These are phyloP conservation scores for Euphorbia schlechtendalii DNA, from an alignment of 441 rosid species.

Conservation along the genomic window DNA sequence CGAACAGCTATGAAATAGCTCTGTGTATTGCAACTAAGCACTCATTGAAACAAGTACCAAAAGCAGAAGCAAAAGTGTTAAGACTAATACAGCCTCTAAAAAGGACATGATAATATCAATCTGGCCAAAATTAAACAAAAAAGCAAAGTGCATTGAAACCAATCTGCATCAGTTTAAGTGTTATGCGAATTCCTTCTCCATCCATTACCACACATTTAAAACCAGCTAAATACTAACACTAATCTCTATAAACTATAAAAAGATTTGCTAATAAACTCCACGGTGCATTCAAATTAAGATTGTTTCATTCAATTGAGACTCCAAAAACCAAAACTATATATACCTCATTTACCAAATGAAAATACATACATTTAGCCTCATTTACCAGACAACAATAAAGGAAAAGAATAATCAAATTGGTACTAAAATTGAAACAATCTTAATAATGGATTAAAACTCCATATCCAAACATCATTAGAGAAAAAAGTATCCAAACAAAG, in stretches of 20 bases:
- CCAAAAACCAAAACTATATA: no score
- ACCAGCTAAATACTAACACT: no score
- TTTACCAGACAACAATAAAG: no score
- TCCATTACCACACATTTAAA: neutral
- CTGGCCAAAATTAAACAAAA: neutral
- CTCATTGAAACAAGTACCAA: neutral
- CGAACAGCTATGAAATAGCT: neutral
- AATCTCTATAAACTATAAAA: no score
- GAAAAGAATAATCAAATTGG: neutral
- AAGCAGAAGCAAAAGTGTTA: no score
- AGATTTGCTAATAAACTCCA: no score
- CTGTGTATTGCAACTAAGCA: neutral
- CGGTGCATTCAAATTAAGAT: no score
- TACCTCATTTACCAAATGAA: neutral
- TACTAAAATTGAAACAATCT: neutral
- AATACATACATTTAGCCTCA: neutral
- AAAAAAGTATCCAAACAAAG: slow-evolving; percentile 5
- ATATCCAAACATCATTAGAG: slow-evolving; percentile 11
- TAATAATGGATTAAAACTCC: no score
- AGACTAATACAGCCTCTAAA: no score
- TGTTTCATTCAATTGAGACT: no score
- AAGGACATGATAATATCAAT: neutral
- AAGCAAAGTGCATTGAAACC: neutral
- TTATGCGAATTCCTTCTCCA: neutral
- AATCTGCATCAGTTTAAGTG: neutral